Evolutionary conservation across 2,329 filamentous ascomycete species (phyloP).

Genomic region (Pseudocercospora vitis): DNA sequence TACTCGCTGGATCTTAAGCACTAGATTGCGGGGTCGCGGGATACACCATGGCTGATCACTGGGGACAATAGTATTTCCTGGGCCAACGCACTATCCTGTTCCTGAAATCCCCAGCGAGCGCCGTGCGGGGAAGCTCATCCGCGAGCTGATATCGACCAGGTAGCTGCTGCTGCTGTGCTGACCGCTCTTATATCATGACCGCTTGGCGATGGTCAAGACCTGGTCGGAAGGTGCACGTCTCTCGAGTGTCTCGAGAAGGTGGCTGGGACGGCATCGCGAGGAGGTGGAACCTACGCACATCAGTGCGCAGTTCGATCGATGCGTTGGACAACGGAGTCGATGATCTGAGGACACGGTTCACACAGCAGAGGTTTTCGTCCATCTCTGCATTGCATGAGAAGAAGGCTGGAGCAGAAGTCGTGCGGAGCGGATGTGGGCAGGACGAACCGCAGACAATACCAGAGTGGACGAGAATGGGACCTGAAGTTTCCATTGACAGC

Average conservation of each 20-base stretch:
- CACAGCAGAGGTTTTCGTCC: no score
- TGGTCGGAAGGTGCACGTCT: background rate
- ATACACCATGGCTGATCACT: background rate
- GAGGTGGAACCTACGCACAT: background rate
- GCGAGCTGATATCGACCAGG: background rate
- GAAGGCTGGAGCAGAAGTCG: background rate
- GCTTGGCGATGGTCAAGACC: constrained; percentile 1
- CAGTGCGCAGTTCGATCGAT: background rate
- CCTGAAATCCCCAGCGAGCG: background rate
- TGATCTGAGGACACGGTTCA: no score
- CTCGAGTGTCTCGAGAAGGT: background rate
- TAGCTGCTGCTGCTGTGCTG: background rate
- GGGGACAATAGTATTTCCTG: background rate
- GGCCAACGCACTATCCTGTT: background rate
- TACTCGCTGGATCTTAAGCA: background rate
- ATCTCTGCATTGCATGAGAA: no score
- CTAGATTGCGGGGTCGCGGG: background rate
- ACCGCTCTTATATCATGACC: background rate
- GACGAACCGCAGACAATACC: no score
- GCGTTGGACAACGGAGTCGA: background rate
- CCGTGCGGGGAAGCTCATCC: background rate
- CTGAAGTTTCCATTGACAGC: background rate
- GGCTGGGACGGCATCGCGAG: constrained; percentile 1
- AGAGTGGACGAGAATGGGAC: background rate
- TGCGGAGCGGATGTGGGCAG: background rate